Evolutionary conservation across 139 green algal genomes (phyloP).

Genomic region (Raphidocelis subcapitata): DNA sequence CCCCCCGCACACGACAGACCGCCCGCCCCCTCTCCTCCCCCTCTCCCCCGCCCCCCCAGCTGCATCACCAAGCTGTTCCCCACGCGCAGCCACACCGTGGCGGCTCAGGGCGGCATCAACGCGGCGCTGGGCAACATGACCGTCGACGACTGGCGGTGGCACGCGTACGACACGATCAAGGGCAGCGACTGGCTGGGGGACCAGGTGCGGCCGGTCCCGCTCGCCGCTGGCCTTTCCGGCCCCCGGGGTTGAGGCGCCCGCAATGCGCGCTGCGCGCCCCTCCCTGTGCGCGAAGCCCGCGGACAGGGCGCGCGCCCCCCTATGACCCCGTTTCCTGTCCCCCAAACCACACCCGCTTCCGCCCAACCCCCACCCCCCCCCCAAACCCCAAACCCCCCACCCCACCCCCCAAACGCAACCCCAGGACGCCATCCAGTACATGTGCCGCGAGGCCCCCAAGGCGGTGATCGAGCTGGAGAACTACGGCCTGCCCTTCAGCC

Average conservation of each 20-base stretch:
- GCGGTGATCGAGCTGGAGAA: constrained; percentile 98
- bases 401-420: too few relatives aligned
- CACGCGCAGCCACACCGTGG: constrained; percentile 98
- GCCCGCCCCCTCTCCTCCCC: background rate
- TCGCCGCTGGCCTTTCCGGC: too few relatives aligned
- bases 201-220: constrained; percentile 53
- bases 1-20: background rate
- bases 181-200: constrained; percentile 98
- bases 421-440: too few relatives aligned
- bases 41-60: constrained; percentile 41
- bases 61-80: constrained; percentile 99
- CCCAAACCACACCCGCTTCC: too few relatives aligned
- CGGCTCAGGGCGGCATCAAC: constrained; percentile 98
- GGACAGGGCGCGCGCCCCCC: too few relatives aligned
- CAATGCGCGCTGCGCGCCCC: too few relatives aligned
- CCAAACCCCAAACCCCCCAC: too few relatives aligned
- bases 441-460: constrained; percentile 90
- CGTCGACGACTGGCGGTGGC: constrained; percentile 97
- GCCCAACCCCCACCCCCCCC: too few relatives aligned
- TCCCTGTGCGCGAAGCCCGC: too few relatives aligned
- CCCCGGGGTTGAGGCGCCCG: too few relatives aligned
- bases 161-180: constrained; percentile 99
- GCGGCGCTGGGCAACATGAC: constrained; percentile 98
- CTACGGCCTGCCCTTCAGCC: constrained; percentile 97
- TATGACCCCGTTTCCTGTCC: too few relatives aligned